phyloP scores from a whole-genome alignment of 768 basidiomycete species.

The Trametes coccinea region DNA sequence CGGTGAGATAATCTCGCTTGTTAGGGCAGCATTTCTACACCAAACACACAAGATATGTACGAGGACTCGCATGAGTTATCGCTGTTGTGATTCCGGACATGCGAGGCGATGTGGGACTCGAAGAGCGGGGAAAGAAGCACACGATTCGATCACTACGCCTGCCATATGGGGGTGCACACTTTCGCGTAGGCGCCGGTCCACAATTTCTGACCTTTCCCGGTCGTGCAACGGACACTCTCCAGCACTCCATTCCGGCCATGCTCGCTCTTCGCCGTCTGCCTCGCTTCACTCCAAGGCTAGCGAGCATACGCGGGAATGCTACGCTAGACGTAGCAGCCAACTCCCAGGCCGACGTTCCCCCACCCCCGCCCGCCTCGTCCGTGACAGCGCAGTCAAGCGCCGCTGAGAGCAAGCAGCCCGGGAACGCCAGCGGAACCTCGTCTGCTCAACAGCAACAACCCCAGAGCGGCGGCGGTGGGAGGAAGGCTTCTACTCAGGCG shows the following conservation, averaged over 20 bases:
- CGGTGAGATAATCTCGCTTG: too few relatives aligned
- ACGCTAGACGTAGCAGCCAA: conserved; percentile 19
- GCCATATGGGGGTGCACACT: neutral
- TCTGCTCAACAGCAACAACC: conserved; percentile 17
- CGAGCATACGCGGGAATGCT: conserved; percentile 26
- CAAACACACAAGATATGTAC: too few relatives aligned
- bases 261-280: conserved; percentile 28
- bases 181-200: neutral
- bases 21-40: too few relatives aligned
- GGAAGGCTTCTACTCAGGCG: conserved; percentile 49
- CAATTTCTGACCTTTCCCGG: conserved; percentile 12
- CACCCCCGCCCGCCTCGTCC: conserved; percentile 21
- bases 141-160: neutral
- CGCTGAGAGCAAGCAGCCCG: conserved; percentile 3
- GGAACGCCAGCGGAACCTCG: conserved; percentile 2
- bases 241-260: conserved; percentile 22
- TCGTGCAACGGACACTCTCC: neutral
- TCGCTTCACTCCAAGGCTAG: conserved; percentile 19
- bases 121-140: too few relatives aligned
- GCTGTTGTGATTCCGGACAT: too few relatives aligned
- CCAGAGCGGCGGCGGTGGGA: conserved; percentile 36
- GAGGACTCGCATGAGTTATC: too few relatives aligned
- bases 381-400: conserved; percentile 15
- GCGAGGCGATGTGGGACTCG: too few relatives aligned
- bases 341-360: conserved; percentile 8